A percentile compares a stretch with the other conserved stretches of the same genome.
phyloP scores from a whole-genome alignment of 2,329 filamentous ascomycete species.

The Coleophoma eucalyptorum region DNA sequence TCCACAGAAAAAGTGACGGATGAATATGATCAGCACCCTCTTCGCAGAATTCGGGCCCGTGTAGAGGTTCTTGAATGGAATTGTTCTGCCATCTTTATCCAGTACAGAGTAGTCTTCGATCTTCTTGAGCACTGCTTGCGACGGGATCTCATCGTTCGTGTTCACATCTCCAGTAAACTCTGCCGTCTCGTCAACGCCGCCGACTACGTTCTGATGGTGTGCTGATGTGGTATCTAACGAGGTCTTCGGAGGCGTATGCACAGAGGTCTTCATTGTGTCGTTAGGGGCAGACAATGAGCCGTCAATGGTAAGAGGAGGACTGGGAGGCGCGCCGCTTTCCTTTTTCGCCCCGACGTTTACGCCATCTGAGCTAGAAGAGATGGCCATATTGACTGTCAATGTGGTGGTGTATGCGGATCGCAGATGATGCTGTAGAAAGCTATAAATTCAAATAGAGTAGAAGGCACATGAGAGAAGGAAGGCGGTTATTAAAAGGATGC shows the following conservation, averaged over 20 bases:
- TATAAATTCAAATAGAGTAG: too few relatives aligned
- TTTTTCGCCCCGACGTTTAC: too few relatives aligned
- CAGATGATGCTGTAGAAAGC: too few relatives aligned
- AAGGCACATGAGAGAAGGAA: too few relatives aligned
- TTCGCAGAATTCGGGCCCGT: constrained; percentile 26
- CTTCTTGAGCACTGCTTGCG: constrained; percentile 41
- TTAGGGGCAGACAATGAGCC: not conserved
- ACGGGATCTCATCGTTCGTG: constrained; percentile 52
- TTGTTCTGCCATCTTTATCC: constrained; percentile 23
- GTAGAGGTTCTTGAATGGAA: constrained; percentile 28
- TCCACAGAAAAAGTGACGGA: constrained; percentile 33
- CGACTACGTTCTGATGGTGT: not conserved
- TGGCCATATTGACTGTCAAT: too few relatives aligned
- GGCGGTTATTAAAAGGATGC: too few relatives aligned
- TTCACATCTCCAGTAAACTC: constrained; percentile 55
- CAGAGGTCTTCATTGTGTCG: not conserved
- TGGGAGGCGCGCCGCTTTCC: not conserved
- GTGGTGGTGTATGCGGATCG: not conserved
- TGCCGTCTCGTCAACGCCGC: constrained; percentile 21
- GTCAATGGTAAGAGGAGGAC: not conserved
- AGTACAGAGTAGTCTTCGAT: constrained; percentile 37
- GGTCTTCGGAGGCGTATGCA: constrained; percentile 1
- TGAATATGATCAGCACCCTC: constrained; percentile 29
- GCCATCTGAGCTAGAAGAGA: not conserved
- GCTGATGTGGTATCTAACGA: constrained; percentile 9